These are phyloP conservation scores for Cicer cuneatum DNA, from an alignment of 306 rosid genomes.

Conservation along the genomic window DNA sequence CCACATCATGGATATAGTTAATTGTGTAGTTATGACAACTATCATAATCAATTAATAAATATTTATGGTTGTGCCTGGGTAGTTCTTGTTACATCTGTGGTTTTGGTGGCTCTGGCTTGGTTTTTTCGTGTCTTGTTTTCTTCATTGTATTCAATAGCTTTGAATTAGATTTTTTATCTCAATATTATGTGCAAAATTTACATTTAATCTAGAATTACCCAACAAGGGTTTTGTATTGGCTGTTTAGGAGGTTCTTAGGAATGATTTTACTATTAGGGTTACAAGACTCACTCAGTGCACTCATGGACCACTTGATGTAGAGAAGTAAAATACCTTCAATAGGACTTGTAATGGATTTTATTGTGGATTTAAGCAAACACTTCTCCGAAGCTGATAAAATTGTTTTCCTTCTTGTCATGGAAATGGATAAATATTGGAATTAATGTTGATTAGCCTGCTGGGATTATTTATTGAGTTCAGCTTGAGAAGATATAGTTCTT, in stretches of 20 bases:
- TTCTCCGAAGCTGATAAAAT: too few species aligned
- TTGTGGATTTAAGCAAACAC: too few species aligned
- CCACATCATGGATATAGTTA: neutral
- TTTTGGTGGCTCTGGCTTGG: conserved; percentile 2
- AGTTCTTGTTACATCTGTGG: conserved; percentile 22
- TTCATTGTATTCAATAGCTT: conserved; percentile 26
- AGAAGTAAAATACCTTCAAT: too few species aligned
- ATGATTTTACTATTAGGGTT: neutral
- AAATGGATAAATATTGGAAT: too few species aligned
- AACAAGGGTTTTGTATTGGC: conserved; percentile 12
- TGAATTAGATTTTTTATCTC: conserved; percentile 7
- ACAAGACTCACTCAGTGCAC: neutral
- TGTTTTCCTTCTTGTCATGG: too few species aligned
- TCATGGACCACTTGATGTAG: too few species aligned
- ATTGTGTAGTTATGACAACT: neutral
- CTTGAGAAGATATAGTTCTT: too few species aligned
- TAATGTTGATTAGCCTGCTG: too few species aligned
- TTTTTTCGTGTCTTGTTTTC: conserved; percentile 7
- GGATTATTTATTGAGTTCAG: too few species aligned
- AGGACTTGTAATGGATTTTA: too few species aligned
- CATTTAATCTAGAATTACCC: conserved; percentile 16
- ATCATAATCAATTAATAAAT: conserved; percentile 23
- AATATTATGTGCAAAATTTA: neutral
- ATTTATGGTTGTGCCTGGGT: neutral
- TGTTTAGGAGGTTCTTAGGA: neutral